A percentile compares a stretch with the other conserved stretches of the same genome.
Conservation (phyloP, 331 rosid species). For the Malus hybrid region DNA sequence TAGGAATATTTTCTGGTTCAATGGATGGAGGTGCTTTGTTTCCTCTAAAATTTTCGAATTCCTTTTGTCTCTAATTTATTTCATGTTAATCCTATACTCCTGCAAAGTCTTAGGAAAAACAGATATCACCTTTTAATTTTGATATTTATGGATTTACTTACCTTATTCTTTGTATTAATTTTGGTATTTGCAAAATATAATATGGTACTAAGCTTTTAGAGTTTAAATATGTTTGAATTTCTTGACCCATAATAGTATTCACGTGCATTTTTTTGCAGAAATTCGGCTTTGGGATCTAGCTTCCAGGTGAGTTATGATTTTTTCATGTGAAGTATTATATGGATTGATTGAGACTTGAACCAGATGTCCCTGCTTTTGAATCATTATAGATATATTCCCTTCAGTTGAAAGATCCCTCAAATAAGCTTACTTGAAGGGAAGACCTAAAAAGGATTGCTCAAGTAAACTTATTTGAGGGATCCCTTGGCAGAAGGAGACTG, state of each 20-base stretch:
- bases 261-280: slow-evolving; percentile 39
- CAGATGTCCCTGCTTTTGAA: background rate
- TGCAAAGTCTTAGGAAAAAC: background rate
- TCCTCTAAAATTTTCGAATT: background rate
- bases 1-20: slow-evolving; percentile 74
- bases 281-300: slow-evolving; percentile 93
- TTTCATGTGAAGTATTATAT: background rate
- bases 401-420: no score
- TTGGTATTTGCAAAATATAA: background rate
- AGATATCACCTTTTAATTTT: background rate
- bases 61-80: background rate
- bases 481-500: no score
- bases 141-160: background rate
- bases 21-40: slow-evolving; percentile 85
- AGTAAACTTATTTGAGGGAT: no score
- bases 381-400: no score
- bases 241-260: no score
- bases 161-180: background rate
- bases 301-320: slow-evolving; percentile 42
- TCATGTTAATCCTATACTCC: background rate
- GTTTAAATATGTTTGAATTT: background rate
- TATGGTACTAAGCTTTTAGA: background rate
- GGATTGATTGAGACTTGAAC: background rate
- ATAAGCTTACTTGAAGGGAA: no score
- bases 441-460: no score